Evolutionary conservation across 139 green algal species (phyloP).

Genomic region (Astrephomene gubernaculifera): DNA sequence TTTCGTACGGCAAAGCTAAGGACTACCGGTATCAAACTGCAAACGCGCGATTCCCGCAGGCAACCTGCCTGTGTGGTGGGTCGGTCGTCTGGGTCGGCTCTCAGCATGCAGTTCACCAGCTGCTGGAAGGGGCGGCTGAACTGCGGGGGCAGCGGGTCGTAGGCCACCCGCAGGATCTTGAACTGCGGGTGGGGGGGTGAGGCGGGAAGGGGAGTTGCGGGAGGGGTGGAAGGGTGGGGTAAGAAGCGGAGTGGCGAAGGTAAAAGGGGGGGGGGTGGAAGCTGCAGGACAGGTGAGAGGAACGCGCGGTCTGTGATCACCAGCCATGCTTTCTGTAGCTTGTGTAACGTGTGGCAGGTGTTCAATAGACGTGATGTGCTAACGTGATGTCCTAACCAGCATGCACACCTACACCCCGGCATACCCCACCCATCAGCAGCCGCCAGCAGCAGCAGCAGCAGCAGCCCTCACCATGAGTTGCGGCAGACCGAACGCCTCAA

Average conservation of each 20-base stretch:
- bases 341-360: too few species aligned
- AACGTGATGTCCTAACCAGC: too few species aligned
- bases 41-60: too few species aligned
- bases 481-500: slow-evolving; percentile 70
- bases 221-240: background rate
- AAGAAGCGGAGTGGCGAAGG: background rate
- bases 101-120: slow-evolving; percentile 64
- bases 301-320: too few species aligned
- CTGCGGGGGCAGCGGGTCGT: slow-evolving; percentile 58
- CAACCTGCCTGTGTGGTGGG: slow-evolving; percentile 53
- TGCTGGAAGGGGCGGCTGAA: slow-evolving; percentile 63
- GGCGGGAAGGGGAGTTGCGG: background rate
- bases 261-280: background rate
- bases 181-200: slow-evolving; percentile 44
- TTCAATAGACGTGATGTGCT: too few species aligned
- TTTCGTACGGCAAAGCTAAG: too few species aligned
- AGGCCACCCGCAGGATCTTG: slow-evolving; percentile 69
- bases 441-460: background rate
- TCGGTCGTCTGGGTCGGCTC: slow-evolving; percentile 63
- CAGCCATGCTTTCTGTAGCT: too few species aligned
- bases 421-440: too few species aligned
- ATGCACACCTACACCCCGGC: too few species aligned
- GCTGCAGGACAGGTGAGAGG: background rate
- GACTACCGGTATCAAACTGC: too few species aligned
- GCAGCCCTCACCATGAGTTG: slow-evolving; percentile 55